These are phyloP conservation scores for Alternaria incomplexa DNA, from an alignment of 2,329 filamentous ascomycete species.

Conservation along the genomic window DNA sequence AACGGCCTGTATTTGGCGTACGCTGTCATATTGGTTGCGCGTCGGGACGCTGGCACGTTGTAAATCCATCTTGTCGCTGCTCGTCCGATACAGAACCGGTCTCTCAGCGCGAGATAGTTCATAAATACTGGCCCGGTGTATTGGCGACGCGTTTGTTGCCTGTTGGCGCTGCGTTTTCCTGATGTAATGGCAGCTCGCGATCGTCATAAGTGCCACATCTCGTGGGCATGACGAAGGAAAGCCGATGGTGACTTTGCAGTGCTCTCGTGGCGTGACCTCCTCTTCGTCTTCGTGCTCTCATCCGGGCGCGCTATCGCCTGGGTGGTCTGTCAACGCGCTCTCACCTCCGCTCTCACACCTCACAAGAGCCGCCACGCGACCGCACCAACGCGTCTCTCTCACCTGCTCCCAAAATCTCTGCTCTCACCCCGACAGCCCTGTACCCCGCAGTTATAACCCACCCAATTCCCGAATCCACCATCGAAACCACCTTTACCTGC, in stretches of 20 bases:
- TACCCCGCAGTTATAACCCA: background rate
- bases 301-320: too few species aligned
- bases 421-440: fast-evolving
- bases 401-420: background rate
- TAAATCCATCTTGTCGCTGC: background rate
- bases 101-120: background rate
- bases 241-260: background rate
- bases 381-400: background rate
- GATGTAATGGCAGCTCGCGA: background rate
- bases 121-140: background rate
- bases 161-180: background rate
- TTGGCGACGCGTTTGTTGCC: background rate
- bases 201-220: background rate
- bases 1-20: background rate
- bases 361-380: background rate
- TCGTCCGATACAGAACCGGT: background rate
- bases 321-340: background rate
- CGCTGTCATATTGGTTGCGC: background rate
- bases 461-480: background rate
- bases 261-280: background rate
- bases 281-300: background rate
- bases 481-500: background rate
- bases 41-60: background rate
- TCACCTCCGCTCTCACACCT: background rate
- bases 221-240: background rate